A percentile compares a stretch with the other conserved stretches of the same genome.
Evolutionary conservation across 345 rosid genomes (phyloP).

Genomic region (Boechera retrofracta): DNA sequence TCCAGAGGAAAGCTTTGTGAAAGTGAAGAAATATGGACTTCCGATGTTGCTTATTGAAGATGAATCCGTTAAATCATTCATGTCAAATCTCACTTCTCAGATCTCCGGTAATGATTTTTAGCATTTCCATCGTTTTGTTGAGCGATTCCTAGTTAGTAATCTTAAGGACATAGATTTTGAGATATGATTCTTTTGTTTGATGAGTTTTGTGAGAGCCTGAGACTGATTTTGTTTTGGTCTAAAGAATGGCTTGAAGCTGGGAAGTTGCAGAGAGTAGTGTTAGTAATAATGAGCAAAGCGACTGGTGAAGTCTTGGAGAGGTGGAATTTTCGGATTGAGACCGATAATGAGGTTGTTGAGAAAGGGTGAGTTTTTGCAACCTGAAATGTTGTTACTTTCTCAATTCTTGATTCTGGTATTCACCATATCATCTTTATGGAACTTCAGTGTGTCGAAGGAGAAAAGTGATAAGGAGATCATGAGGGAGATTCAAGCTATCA

Average conservation of each 20-base stretch:
- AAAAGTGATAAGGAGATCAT: slow-evolving; percentile 95
- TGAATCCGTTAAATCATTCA: slow-evolving; percentile 83
- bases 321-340: slow-evolving; percentile 93
- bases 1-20: slow-evolving; percentile 87
- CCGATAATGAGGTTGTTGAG: slow-evolving; percentile 79
- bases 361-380: slow-evolving; percentile 60
- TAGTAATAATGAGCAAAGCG: slow-evolving; percentile 88
- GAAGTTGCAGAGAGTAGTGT: slow-evolving; percentile 82
- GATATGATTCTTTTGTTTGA: neutral
- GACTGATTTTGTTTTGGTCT: neutral
- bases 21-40: slow-evolving; percentile 97
- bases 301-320: slow-evolving; percentile 87
- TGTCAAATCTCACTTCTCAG: slow-evolving; percentile 70
- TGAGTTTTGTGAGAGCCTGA: neutral
- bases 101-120: slow-evolving; percentile 62
- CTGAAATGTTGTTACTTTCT: too few species aligned
- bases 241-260: slow-evolving; percentile 95
- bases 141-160: neutral
- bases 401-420: slow-evolving; percentile 10
- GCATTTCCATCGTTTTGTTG: neutral
- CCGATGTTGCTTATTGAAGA: slow-evolving; percentile 91
- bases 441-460: slow-evolving; percentile 79
- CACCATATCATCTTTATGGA: neutral
- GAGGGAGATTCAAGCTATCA: slow-evolving; percentile 96
- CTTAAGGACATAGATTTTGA: neutral